Percentiles rank a stretch among this genome's conserved stretches.
Conservation (phyloP, 176 grass and related monocot species). For the Bonia amplexicaulis region DNA sequence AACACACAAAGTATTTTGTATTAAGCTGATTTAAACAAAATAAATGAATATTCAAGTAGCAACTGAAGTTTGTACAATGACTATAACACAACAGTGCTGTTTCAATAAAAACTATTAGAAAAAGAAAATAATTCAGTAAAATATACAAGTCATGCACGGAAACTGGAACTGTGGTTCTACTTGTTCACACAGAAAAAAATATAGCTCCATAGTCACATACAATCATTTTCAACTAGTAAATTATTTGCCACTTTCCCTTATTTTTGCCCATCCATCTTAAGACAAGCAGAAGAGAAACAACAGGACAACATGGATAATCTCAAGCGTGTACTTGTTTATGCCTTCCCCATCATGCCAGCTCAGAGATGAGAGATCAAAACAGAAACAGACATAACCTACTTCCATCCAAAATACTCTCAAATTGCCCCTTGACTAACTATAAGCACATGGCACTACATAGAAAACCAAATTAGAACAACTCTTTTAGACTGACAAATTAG, state of each 20-base stretch:
- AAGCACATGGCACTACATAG: not conserved
- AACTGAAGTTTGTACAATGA: constrained; percentile 1
- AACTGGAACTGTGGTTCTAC: constrained; percentile 10
- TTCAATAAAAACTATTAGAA: not conserved
- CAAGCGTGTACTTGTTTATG: not conserved
- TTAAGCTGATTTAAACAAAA: constrained; percentile 6
- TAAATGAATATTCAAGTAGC: constrained; percentile 4
- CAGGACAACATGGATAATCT: not conserved
- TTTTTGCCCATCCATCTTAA: not conserved
- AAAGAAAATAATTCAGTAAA: constrained; percentile 4
- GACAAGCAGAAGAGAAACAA: not conserved
- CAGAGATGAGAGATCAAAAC: not conserved
- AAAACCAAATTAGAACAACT: not conserved
- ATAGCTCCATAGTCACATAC: not conserved
- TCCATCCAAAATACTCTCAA: not conserved
- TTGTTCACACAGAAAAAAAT: not conserved
- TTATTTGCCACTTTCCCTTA: not conserved
- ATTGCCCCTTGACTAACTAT: not conserved
- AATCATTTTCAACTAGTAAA: not conserved
- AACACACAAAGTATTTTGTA: constrained; percentile 4
- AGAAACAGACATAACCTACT: not conserved
- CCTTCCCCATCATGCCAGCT: not conserved
- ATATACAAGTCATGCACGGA: not conserved
- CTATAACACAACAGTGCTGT: not conserved
- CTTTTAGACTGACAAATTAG: too few species aligned